These are phyloP conservation scores for Linum trigynum DNA, from an alignment of 345 rosid species.

Conservation along the genomic window DNA sequence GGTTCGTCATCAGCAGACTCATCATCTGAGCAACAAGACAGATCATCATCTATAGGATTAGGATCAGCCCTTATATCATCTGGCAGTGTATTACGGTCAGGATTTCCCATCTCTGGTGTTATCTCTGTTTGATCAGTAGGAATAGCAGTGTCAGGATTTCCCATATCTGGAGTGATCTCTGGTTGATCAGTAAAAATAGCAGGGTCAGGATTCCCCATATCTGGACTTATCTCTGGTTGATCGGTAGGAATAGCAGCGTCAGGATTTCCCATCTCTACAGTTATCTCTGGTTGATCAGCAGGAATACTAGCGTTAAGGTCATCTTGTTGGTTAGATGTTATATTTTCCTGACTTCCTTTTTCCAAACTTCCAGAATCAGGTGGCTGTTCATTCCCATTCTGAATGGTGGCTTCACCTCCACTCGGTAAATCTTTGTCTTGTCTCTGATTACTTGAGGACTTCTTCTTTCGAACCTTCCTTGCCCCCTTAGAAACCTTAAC, in stretches of 20 bases:
- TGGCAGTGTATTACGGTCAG: slow-evolving; percentile 21
- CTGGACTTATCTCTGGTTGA: too few species aligned
- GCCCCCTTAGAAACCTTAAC: slow-evolving; percentile 73
- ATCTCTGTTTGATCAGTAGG: too few species aligned
- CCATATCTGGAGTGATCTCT: slow-evolving; percentile 9
- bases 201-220: not conserved
- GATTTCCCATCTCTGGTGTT: not conserved
- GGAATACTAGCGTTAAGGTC: not conserved
- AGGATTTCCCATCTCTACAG: slow-evolving; percentile 11
- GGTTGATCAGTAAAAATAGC: not conserved
- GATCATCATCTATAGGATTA: slow-evolving; percentile 30
- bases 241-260: too few species aligned
- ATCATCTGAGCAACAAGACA: slow-evolving; percentile 42
- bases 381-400: slow-evolving; percentile 28
- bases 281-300: not conserved
- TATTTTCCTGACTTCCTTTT: slow-evolving; percentile 20
- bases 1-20: slow-evolving; percentile 64
- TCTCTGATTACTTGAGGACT: slow-evolving; percentile 24
- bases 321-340: not conserved
- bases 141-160: not conserved
- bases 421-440: slow-evolving; percentile 30
- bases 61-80: slow-evolving; percentile 21
- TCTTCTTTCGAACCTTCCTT: slow-evolving; percentile 58
- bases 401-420: slow-evolving; percentile 27
- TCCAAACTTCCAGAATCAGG: slow-evolving; percentile 13